phyloP scores from a whole-genome alignment of 257 asterid genomes.

The Voacanga thouarsii region DNA sequence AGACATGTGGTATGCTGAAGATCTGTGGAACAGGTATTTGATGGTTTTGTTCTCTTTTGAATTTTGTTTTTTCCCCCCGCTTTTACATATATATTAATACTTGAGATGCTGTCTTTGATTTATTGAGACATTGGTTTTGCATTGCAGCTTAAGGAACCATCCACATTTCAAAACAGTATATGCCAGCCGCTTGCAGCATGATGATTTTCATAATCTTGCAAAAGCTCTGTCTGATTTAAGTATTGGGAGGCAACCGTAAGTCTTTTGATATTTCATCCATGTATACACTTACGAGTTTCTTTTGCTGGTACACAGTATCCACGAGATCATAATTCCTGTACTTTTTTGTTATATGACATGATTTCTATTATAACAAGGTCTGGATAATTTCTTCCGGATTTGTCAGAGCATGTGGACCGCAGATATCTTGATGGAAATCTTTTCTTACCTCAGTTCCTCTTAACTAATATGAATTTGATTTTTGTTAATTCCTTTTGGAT shows the following conservation, averaged over 20 bases:
- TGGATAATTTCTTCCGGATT: not conserved
- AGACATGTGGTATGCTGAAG: constrained; percentile 82
- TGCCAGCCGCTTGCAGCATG: constrained; percentile 58
- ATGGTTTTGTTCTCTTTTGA: not conserved
- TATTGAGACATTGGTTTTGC: constrained; percentile 4
- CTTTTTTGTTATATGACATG: not conserved
- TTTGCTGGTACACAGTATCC: not conserved
- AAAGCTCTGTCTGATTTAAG: constrained; percentile 65
- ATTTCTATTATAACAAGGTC: not conserved
- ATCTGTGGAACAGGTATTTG: constrained; percentile 75
- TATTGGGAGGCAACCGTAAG: constrained; percentile 93
- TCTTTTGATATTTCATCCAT: constrained; percentile 11
- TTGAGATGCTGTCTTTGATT: not conserved
- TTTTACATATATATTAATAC: too few species aligned
- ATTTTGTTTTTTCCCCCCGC: not conserved
- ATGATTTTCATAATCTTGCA: constrained; percentile 64
- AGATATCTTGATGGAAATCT: not conserved
- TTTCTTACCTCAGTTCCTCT: not conserved
- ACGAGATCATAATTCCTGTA: not conserved
- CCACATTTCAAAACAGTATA: constrained; percentile 59
- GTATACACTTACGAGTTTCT: not conserved
- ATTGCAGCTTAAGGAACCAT: constrained; percentile 73
- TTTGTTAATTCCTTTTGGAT: not conserved
- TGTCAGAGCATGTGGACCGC: not conserved
- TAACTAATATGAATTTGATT: not conserved